These are phyloP conservation scores for Pyrus communis DNA, from an alignment of 306 rosid genomes.

Conservation along the genomic window DNA sequence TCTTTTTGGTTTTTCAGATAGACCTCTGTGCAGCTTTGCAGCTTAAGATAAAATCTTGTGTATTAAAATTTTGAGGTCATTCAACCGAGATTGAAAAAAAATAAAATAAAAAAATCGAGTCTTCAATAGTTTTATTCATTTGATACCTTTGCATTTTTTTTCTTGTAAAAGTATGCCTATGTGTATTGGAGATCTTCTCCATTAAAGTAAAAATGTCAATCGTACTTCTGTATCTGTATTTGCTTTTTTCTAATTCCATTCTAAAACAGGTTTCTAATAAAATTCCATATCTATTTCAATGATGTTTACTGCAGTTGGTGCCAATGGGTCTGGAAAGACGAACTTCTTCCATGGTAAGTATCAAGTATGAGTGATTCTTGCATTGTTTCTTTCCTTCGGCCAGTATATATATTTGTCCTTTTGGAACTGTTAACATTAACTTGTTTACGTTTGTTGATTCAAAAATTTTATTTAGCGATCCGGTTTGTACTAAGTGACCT, in stretches of 20 bases:
- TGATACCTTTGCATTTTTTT: constrained; percentile 2
- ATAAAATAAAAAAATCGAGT: neutral
- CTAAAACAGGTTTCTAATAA: neutral
- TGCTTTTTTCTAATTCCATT: neutral
- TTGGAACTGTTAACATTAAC: neutral
- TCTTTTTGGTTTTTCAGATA: neutral
- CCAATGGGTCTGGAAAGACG: constrained; percentile 97
- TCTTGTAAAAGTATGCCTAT: neutral
- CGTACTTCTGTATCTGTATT: neutral
- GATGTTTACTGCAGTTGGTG: constrained; percentile 65
- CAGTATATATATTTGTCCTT: constrained; percentile 5
- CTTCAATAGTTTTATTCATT: neutral
- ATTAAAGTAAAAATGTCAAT: neutral
- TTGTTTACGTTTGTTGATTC: neutral
- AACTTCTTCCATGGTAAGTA: constrained; percentile 90
- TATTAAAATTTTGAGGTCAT: neutral
- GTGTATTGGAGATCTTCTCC: neutral
- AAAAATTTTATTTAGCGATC: constrained; percentile 51
- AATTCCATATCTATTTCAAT: constrained; percentile 1
- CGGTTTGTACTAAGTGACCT: constrained; percentile 94
- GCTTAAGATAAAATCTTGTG: neutral
- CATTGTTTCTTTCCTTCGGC: neutral
- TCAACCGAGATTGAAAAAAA: neutral
- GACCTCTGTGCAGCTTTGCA: neutral
- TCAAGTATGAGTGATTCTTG: neutral